phyloP scores from a whole-genome alignment of 1,284 basidiomycete genomes.

The Malassezia arunalokei region DNA sequence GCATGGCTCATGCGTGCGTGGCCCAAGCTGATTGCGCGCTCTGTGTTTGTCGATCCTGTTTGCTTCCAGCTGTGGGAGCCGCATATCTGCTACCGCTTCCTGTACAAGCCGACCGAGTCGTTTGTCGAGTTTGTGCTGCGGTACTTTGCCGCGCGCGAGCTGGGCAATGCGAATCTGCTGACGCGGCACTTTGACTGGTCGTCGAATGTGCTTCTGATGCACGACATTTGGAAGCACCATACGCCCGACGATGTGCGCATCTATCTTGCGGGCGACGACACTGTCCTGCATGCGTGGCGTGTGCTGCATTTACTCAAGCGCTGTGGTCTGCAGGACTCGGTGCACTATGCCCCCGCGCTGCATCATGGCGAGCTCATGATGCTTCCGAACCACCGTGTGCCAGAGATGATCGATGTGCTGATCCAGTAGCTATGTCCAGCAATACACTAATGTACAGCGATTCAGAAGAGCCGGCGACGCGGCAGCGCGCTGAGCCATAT shows the following conservation, averaged over 20 bases:
- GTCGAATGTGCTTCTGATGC: constrained; percentile 34
- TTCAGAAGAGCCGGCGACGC: constrained; percentile 61
- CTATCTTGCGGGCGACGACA: constrained; percentile 11
- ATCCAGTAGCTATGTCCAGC: constrained; percentile 14
- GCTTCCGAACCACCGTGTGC: not conserved
- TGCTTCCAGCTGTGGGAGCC: constrained; percentile 40
- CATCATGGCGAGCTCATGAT: constrained; percentile 14
- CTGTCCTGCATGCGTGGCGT: constrained; percentile 8
- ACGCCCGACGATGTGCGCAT: constrained; percentile 3
- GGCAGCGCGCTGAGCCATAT: constrained; percentile 75
- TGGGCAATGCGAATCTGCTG: constrained; percentile 31
- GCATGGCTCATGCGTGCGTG: constrained; percentile 28
- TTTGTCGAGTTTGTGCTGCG: constrained; percentile 34
- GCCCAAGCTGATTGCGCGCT: constrained; percentile 18
- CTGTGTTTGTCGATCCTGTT: constrained; percentile 41
- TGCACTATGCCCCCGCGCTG: not conserved
- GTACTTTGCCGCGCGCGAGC: constrained; percentile 35
- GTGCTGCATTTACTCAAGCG: constrained; percentile 4
- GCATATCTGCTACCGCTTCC: constrained; percentile 31
- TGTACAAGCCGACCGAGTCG: constrained; percentile 28
- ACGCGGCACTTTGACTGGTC: constrained; percentile 38
- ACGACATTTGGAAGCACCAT: constrained; percentile 16
- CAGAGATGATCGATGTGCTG: not conserved
- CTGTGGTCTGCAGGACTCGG: not conserved
- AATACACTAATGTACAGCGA: constrained; percentile 31